These are phyloP conservation scores for Daldinia sp. DNA, from an alignment of 2,329 filamentous ascomycete species.

Conservation along the genomic window DNA sequence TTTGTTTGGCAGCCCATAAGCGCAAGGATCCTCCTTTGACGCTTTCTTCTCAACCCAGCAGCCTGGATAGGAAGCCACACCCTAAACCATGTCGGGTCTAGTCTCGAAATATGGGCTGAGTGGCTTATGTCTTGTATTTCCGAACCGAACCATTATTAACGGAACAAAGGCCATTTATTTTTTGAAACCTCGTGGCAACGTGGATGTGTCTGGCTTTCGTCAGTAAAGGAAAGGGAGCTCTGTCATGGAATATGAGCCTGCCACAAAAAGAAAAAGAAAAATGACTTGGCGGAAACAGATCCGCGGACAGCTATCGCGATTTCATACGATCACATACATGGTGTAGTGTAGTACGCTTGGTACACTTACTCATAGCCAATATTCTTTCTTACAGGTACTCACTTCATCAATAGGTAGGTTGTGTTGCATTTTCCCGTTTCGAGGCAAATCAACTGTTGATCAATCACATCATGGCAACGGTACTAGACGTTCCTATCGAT, in stretches of 20 bases:
- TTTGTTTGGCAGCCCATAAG: constrained; percentile 35
- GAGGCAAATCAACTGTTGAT: constrained; percentile 30
- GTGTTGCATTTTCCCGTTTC: constrained; percentile 37
- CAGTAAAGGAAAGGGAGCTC: no score
- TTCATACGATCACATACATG: constrained; percentile 2
- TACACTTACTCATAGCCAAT: constrained; percentile 13
- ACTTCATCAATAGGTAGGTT: constrained; percentile 12
- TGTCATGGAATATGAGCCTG: constrained; percentile 33
- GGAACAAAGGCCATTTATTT: constrained; percentile 30
- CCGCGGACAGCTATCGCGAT: constrained; percentile 25
- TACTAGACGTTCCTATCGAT: constrained; percentile 15
- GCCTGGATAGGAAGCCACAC: constrained; percentile 44
- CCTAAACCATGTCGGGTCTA: constrained; percentile 43
- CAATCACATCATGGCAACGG: constrained; percentile 32
- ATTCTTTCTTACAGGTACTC: constrained; percentile 17
- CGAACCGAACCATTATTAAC: constrained; percentile 20
- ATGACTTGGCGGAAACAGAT: constrained; percentile 16
- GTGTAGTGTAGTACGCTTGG: no score
- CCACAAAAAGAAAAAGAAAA: constrained; percentile 19
- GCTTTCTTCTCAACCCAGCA: constrained; percentile 42
- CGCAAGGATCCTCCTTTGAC: constrained; percentile 42
- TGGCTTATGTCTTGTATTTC: constrained; percentile 29
- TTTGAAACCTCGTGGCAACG: constrained; percentile 33
- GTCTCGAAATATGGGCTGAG: constrained; percentile 28
- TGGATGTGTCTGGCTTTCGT: constrained; percentile 28